A percentile compares a stretch with the other conserved stretches of the same genome.
Evolutionary conservation across 768 basidiomycete genomes (phyloP).

Genomic region (Phylloporus sp.): DNA sequence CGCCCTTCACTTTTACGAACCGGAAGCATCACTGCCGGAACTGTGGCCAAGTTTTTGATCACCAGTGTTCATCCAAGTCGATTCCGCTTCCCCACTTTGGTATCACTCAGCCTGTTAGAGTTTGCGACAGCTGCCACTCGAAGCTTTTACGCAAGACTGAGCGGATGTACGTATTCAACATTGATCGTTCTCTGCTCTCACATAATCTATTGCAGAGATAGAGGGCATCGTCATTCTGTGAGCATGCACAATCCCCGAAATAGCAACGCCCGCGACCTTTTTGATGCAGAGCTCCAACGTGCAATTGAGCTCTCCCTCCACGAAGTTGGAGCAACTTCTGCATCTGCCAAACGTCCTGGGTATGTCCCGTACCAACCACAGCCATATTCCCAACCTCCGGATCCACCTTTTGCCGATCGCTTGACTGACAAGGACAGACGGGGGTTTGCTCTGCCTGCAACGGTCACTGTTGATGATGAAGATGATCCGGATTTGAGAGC

Average conservation of each 20-base stretch:
- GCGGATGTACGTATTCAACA: constrained; percentile 40
- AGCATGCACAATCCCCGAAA: constrained; percentile 54
- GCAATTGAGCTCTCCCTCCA: constrained; percentile 90
- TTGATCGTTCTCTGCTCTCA: neutral
- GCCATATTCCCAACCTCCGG: constrained; percentile 48
- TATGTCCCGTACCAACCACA: constrained; percentile 61
- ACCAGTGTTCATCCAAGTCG: constrained; percentile 81
- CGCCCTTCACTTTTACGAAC: constrained; percentile 90
- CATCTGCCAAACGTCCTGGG: constrained; percentile 52
- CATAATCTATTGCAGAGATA: constrained; percentile 33
- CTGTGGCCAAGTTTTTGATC: constrained; percentile 96
- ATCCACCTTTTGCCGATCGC: constrained; percentile 65
- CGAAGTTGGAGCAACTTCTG: constrained; percentile 54
- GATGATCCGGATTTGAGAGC: constrained; percentile 90
- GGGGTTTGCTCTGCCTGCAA: constrained; percentile 18
- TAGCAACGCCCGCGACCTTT: constrained; percentile 54
- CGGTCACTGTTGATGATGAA: constrained; percentile 53
- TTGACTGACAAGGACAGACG: constrained; percentile 25
- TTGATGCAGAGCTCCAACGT: constrained; percentile 86
- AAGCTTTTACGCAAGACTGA: constrained; percentile 70
- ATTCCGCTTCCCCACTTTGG: constrained; percentile 91
- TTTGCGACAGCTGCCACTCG: constrained; percentile 86
- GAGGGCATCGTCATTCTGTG: constrained; percentile 50
- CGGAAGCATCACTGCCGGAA: constrained; percentile 98
- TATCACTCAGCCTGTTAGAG: constrained; percentile 86